A percentile compares a stretch with the other conserved stretches of the same genome.
Evolutionary conservation across 129 eudicot species (phyloP).

Genomic region (Flaveria trinervia): DNA sequence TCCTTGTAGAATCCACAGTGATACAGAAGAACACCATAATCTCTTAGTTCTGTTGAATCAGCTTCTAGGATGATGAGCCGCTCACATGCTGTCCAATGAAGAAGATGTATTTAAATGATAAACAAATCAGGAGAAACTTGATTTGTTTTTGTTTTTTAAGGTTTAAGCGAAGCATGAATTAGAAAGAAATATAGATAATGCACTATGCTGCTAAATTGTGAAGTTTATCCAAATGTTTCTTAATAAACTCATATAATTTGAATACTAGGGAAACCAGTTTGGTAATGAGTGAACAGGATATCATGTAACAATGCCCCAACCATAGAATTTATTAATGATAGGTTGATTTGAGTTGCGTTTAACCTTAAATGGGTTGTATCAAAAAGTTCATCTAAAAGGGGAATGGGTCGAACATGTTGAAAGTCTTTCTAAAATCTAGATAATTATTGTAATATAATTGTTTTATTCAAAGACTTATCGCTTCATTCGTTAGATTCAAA

Average conservation of each 20-base stretch:
- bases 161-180: conserved; percentile 1
- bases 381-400: background rate
- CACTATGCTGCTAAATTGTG: background rate
- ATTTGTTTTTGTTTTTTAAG: background rate
- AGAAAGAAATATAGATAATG: conserved; percentile 12
- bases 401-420: background rate
- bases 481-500: background rate
- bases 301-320: background rate
- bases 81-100: conserved; percentile 68
- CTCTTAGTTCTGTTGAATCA: conserved; percentile 65
- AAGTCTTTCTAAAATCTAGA: background rate
- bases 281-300: conserved; percentile 7
- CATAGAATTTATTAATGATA: background rate
- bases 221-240: background rate
- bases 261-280: conserved; percentile 11
- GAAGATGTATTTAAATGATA: background rate
- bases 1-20: conserved; percentile 80
- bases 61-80: conserved; percentile 71
- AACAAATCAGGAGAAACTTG: conserved; percentile 7
- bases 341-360: background rate
- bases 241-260: background rate
- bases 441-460: background rate
- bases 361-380: background rate
- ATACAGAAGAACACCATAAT: conserved; percentile 77
- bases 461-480: background rate